Percentiles rank a stretch among this genome's conserved stretches.
Evolutionary conservation across 176 grass and related monocot genomes (phyloP).

Genomic region (Carex cristatella): DNA sequence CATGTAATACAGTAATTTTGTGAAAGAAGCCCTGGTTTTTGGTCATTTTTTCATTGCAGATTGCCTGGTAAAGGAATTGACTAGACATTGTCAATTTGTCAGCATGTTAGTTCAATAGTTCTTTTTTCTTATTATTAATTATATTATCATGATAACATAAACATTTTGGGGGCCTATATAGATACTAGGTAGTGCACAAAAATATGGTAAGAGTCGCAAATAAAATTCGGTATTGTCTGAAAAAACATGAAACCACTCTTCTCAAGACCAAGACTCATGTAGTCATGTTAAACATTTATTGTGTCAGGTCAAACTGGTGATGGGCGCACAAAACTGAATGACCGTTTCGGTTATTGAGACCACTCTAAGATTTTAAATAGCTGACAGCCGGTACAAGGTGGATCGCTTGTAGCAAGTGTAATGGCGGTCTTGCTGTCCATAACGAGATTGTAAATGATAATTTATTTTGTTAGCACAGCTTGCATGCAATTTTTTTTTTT

Average conservation of each 20-base stretch:
- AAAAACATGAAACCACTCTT: neutral
- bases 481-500: neutral
- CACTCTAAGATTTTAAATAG: neutral
- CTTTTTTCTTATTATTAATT: neutral
- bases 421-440: neutral
- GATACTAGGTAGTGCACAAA: neutral
- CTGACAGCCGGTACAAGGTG: neutral
- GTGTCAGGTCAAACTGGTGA: conserved; percentile 94
- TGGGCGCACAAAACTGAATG: conserved; percentile 82
- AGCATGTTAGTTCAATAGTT: neutral
- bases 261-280: neutral
- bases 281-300: conserved; percentile 14
- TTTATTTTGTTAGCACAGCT: neutral
- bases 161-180: neutral
- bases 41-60: neutral
- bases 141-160: neutral
- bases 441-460: conserved; percentile 1
- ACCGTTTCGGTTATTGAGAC: conserved; percentile 76
- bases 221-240: neutral
- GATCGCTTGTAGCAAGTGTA: neutral
- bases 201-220: neutral
- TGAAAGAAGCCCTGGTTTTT: neutral
- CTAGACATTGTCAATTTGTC: neutral
- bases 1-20: neutral
- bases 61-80: neutral